These are phyloP conservation scores for Solanum lycopersicoides DNA, from an alignment of 257 asterid species.

Conservation along the genomic window DNA sequence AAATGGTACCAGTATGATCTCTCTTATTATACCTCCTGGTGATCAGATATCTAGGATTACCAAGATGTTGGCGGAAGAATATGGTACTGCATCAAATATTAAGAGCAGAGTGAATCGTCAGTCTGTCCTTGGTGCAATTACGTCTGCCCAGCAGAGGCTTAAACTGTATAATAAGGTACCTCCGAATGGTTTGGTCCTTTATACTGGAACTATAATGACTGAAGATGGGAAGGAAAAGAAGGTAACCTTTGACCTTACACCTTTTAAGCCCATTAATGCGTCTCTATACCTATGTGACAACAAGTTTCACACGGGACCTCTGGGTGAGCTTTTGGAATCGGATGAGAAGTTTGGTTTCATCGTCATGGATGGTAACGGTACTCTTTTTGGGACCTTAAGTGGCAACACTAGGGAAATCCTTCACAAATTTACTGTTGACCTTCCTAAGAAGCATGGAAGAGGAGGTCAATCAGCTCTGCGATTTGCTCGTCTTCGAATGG, in stretches of 20 bases:
- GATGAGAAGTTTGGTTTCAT: slow-evolving; percentile 42
- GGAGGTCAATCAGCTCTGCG: slow-evolving; percentile 46
- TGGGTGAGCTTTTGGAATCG: slow-evolving; percentile 32
- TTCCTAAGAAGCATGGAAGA: slow-evolving; percentile 40
- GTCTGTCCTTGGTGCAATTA: slow-evolving; percentile 34
- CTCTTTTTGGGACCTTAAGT: slow-evolving; percentile 38
- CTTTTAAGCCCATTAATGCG: slow-evolving; percentile 36
- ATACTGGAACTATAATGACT: slow-evolving; percentile 30
- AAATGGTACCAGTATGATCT: slow-evolving; percentile 32
- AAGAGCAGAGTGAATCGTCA: slow-evolving; percentile 40
- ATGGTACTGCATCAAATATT: slow-evolving; percentile 39
- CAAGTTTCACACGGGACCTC: slow-evolving; percentile 35
- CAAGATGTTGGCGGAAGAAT: slow-evolving; percentile 39
- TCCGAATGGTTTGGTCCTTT: slow-evolving; percentile 29
- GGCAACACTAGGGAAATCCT: slow-evolving; percentile 40
- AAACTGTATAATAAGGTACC: slow-evolving; percentile 35
- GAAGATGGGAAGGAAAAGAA: slow-evolving; percentile 44
- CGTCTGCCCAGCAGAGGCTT: slow-evolving; percentile 38
- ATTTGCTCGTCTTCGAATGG: slow-evolving; percentile 42
- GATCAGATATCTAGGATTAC: slow-evolving; percentile 34
- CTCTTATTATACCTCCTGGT: slow-evolving; percentile 41
- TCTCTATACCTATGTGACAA: slow-evolving; percentile 37
- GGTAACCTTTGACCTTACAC: slow-evolving; percentile 34
- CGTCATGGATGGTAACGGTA: slow-evolving; percentile 44
- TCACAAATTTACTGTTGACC: slow-evolving; percentile 39